Conservation (phyloP, 176 grass and related monocot species). For the Rhynchospora pubera region DNA sequence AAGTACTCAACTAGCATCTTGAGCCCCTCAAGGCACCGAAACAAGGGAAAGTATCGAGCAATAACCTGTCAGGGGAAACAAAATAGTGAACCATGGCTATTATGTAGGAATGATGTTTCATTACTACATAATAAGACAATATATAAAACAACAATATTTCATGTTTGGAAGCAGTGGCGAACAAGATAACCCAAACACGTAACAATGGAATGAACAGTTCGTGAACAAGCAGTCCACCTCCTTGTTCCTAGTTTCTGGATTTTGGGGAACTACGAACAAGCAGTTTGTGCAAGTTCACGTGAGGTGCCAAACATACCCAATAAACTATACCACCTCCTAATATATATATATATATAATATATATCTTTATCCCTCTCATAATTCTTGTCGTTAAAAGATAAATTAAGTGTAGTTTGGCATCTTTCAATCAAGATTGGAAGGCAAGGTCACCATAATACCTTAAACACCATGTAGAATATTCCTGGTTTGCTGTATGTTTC, state of each 20-base stretch:
- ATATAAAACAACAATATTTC: neutral
- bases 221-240: no score
- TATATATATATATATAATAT: neutral
- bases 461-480: neutral
- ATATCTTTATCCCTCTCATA: neutral
- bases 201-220: no score
- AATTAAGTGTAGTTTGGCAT: neutral
- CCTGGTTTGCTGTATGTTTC: neutral
- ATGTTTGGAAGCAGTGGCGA: neutral
- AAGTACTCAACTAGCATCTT: constrained; percentile 84
- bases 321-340: neutral
- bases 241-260: no score
- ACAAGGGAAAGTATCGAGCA: constrained; percentile 73
- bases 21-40: constrained; percentile 67
- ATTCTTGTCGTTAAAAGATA: neutral
- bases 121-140: neutral
- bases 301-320: no score
- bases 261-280: no score
- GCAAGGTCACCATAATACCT: neutral
- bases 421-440: neutral
- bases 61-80: constrained; percentile 37
- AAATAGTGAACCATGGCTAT: neutral
- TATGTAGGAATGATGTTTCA: neutral
- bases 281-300: no score
- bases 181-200: no score